Percentiles rank a stretch among this genome's conserved stretches.
Conservation (phyloP, 306 rosid genomes). For the Nissolia schottii region DNA sequence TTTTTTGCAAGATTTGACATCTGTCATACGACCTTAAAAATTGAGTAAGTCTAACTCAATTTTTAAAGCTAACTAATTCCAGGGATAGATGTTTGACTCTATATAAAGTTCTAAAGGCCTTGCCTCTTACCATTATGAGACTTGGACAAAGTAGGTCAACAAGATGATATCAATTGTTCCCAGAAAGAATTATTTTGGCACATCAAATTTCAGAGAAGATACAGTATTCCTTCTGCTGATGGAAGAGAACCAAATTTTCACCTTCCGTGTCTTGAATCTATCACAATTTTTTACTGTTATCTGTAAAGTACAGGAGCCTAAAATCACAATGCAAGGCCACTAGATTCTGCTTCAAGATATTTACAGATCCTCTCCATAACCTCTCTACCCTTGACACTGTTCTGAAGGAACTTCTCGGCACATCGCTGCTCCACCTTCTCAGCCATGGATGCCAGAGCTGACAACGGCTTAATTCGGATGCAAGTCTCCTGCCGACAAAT, state of each 20-base stretch:
- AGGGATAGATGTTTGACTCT: too few species aligned
- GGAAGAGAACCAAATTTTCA: neutral
- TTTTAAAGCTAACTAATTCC: too few species aligned
- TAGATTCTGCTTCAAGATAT: constrained; percentile 83
- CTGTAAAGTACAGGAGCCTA: constrained; percentile 1
- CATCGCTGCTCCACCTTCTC: constrained; percentile 87
- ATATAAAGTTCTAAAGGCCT: too few species aligned
- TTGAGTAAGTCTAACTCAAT: too few species aligned
- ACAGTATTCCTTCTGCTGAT: neutral
- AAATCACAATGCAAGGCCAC: constrained; percentile 44
- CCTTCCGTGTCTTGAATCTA: neutral
- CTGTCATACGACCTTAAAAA: too few species aligned
- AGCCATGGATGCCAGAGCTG: constrained; percentile 81
- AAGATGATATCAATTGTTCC: neutral
- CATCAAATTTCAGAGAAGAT: neutral
- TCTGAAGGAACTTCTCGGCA: constrained; percentile 79
- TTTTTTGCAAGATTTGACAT: too few species aligned
- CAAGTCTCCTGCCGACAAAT: constrained; percentile 76
- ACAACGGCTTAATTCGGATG: constrained; percentile 72
- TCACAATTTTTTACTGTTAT: constrained; percentile 12
- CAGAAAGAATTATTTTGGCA: neutral
- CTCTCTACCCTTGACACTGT: constrained; percentile 83
- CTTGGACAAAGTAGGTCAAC: neutral
- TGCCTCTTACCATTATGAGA: too few species aligned
- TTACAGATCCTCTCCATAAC: constrained; percentile 94